phyloP scores from a whole-genome alignment of 768 basidiomycete species.

The Lactarius akahatsu region DNA sequence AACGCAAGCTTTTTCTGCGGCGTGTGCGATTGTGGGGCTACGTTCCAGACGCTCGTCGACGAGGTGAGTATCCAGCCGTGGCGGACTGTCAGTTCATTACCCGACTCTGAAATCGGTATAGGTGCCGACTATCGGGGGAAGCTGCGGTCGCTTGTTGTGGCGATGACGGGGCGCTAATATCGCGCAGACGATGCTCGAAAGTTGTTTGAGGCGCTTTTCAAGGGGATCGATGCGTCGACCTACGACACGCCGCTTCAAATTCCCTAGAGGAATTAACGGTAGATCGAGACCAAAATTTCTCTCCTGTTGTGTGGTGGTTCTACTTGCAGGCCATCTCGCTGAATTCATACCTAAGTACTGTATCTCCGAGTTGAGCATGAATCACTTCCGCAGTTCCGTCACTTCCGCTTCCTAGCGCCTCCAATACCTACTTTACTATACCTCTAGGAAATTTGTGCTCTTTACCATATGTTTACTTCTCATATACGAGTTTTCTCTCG shows the following conservation, averaged over 20 bases:
- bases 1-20: conserved; percentile 12
- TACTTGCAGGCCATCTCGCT: neutral
- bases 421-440: too few relatives aligned
- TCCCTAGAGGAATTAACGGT: neutral
- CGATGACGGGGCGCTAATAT: conserved; percentile 48
- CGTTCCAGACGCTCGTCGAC: conserved; percentile 14
- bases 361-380: too few relatives aligned
- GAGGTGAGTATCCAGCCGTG: neutral
- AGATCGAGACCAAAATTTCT: too few relatives aligned
- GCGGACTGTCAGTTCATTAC: neutral
- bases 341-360: neutral
- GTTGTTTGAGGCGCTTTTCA: conserved; percentile 50
- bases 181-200: conserved; percentile 49
- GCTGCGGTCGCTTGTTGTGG: conserved; percentile 44
- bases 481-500: too few relatives aligned
- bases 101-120: conserved; percentile 23
- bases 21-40: conserved; percentile 22
- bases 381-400: too few relatives aligned
- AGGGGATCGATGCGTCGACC: conserved; percentile 42
- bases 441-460: too few relatives aligned
- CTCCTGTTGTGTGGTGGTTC: neutral
- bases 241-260: conserved; percentile 37
- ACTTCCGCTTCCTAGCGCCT: too few relatives aligned
- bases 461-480: too few relatives aligned
- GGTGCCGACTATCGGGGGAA: conserved; percentile 42